A percentile compares a stretch with the other conserved stretches of the same genome.
Conservation (phyloP, 345 rosid genomes). For the Citrus unshiu region DNA sequence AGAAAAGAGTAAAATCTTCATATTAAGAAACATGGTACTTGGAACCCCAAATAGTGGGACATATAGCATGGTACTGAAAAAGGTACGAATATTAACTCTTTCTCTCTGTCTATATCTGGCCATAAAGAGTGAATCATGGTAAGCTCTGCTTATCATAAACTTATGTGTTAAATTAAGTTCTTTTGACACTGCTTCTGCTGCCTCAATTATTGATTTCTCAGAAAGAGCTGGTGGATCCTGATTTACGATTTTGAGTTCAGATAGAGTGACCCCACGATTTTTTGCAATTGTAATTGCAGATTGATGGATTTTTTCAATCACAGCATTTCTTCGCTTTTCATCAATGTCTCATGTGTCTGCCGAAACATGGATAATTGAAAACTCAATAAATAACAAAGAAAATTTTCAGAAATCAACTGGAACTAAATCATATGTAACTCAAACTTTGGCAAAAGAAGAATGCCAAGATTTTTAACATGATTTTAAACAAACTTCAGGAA, state of each 20-base stretch:
- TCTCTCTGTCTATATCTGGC: slow-evolving; percentile 54
- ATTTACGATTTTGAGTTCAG: slow-evolving; percentile 81
- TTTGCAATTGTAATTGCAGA: slow-evolving; percentile 64
- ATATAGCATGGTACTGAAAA: background rate
- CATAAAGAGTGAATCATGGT: slow-evolving; percentile 95
- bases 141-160: slow-evolving; percentile 94
- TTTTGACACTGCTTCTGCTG: slow-evolving; percentile 61
- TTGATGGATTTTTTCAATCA: slow-evolving; percentile 67
- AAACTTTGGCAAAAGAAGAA: too few species aligned
- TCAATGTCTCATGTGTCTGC: slow-evolving; percentile 86
- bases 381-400: background rate
- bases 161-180: slow-evolving; percentile 71
- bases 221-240: slow-evolving; percentile 94
- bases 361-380: background rate
- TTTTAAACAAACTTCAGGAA: too few species aligned
- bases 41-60: background rate
- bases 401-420: background rate
- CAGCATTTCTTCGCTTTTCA: slow-evolving; percentile 69
- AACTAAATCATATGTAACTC: background rate
- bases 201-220: slow-evolving; percentile 56
- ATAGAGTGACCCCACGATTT: slow-evolving; percentile 54
- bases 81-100: background rate
- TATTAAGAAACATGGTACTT: background rate
- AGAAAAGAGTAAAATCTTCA: background rate
- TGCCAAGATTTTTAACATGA: too few species aligned